A percentile compares a stretch with the other conserved stretches of the same genome.
These are phyloP conservation scores for Phytomonas francai DNA, from an alignment of 208 protist species.

Conservation along the genomic window DNA sequence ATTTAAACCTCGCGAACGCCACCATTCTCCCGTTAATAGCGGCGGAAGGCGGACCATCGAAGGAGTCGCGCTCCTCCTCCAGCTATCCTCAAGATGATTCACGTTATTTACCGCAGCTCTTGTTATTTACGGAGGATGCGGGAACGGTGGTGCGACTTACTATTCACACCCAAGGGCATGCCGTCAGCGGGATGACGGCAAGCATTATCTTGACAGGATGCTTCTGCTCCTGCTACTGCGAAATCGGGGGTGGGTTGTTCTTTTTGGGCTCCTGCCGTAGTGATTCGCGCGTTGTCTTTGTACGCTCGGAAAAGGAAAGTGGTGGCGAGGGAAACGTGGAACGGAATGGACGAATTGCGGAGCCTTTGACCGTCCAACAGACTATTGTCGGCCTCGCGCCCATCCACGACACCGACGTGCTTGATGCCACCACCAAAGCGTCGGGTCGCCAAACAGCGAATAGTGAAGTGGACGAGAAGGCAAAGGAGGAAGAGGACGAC, in stretches of 20 bases:
- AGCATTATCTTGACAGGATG: conserved; percentile 51
- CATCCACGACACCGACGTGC: no score
- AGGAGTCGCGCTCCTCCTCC: no score
- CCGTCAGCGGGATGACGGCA: conserved; percentile 29
- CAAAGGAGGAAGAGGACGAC: background rate
- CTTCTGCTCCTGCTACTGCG: conserved; percentile 21
- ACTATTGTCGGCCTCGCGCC: no score
- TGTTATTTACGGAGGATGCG: conserved; percentile 65
- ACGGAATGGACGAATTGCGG: no score
- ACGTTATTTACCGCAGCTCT: conserved; percentile 17
- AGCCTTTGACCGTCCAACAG: no score
- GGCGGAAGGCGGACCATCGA: background rate
- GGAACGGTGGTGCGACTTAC: conserved; percentile 55
- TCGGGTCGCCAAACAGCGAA: no score
- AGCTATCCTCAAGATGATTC: no score
- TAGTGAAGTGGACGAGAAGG: conserved; percentile 3
- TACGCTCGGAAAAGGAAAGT: no score
- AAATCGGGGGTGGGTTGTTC: conserved; percentile 13
- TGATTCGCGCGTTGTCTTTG: conserved; percentile 55
- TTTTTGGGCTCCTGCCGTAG: conserved; percentile 57
- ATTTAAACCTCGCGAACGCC: conserved; percentile 68
- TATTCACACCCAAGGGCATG: conserved; percentile 38
- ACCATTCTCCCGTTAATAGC: conserved; percentile 15
- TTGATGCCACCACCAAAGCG: no score
- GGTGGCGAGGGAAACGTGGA: no score